phyloP scores from a whole-genome alignment of 805 yeast genomes.

The Candida germanica region DNA sequence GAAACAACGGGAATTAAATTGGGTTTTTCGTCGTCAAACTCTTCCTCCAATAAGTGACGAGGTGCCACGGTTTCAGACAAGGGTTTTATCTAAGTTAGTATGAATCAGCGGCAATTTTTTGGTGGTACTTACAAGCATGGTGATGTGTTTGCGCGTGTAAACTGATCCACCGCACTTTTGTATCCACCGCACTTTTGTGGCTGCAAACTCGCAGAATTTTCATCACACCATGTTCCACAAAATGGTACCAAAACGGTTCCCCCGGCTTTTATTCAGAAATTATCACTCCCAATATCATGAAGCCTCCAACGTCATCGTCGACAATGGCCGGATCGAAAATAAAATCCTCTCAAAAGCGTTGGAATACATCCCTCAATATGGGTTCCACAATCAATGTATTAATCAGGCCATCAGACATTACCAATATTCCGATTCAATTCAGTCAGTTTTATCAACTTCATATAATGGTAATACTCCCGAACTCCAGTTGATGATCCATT shows the following conservation, averaged over 20 bases:
- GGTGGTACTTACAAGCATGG: too few species aligned
- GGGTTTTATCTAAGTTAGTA: conserved; percentile 36
- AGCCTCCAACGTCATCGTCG: conserved; percentile 30
- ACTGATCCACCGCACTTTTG: too few species aligned
- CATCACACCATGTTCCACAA: conserved; percentile 5
- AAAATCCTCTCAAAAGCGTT: conserved; percentile 37
- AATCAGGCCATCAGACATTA: conserved; percentile 45
- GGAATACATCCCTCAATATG: conserved; percentile 47
- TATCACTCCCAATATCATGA: conserved; percentile 40
- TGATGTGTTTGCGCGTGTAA: too few species aligned
- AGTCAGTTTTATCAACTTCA: conserved; percentile 35
- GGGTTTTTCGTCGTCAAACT: conserved; percentile 20
- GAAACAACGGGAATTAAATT: conserved; percentile 26
- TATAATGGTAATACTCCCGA: conserved; percentile 47
- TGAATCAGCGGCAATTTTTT: too few species aligned
- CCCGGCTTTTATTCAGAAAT: not conserved
- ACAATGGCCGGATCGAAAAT: conserved; percentile 34
- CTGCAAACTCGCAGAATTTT: too few species aligned
- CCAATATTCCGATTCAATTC: conserved; percentile 52
- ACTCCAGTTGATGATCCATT: conserved; percentile 52
- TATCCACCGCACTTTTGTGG: too few species aligned
- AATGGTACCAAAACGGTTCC: too few species aligned
- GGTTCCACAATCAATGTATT: conserved; percentile 49
- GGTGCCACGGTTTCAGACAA: conserved; percentile 48
- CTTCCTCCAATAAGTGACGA: conserved; percentile 51